These are phyloP conservation scores for Chrysoporthe puriensis DNA, from an alignment of 2,329 filamentous ascomycete species.

Conservation along the genomic window DNA sequence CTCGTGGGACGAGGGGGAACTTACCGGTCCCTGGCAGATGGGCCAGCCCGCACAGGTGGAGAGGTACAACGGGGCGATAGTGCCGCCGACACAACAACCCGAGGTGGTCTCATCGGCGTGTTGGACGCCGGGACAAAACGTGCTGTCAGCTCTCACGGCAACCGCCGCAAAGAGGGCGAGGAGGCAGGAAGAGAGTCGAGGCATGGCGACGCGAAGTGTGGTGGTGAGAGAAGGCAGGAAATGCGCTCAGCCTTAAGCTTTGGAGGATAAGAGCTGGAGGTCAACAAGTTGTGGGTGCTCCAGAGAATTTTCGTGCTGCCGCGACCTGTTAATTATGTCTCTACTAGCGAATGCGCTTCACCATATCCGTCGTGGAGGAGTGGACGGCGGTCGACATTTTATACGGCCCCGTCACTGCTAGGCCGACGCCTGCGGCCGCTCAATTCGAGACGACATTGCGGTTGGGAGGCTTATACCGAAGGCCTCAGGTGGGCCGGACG, in stretches of 20 bases:
- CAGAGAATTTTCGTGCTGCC: background rate
- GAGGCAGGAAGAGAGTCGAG: constrained; percentile 5
- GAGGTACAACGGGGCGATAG: background rate
- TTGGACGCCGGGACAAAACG: background rate
- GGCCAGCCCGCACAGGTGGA: constrained; percentile 18
- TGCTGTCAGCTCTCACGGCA: background rate
- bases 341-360: background rate
- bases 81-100: constrained; percentile 13
- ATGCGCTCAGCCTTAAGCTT: background rate
- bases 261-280: no score
- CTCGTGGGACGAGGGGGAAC: background rate
- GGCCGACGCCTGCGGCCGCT: no score
- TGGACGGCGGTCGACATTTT: no score
- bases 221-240: background rate
- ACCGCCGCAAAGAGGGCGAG: background rate
- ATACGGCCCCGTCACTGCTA: no score
- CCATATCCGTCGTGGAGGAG: no score
- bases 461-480: background rate
- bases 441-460: background rate
- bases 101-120: background rate
- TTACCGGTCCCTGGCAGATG: constrained; percentile 14
- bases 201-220: background rate
- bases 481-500: no score
- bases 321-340: background rate
- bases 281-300: background rate